Evolutionary conservation across 352 stramenopile genomes (phyloP).

Genomic region (Plasmopara muralis): DNA sequence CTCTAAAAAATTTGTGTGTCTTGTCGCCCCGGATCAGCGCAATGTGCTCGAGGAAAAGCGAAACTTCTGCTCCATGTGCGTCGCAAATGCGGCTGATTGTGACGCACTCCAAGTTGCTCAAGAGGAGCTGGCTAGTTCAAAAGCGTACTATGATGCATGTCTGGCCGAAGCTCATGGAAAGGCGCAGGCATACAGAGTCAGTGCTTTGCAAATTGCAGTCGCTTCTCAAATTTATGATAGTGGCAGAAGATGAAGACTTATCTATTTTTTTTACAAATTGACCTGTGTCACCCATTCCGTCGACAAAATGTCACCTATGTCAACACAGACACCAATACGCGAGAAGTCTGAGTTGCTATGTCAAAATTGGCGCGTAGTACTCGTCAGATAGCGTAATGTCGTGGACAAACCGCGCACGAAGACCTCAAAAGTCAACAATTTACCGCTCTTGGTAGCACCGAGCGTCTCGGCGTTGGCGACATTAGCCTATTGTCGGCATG

Average conservation of each 20-base stretch:
- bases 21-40: slow-evolving; percentile 22
- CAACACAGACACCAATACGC: no score
- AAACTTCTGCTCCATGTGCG: slow-evolving; percentile 28
- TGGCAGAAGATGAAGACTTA: not conserved
- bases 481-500: no score
- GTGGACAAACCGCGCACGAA: no score
- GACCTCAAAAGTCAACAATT: no score
- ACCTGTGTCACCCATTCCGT: no score
- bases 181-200: slow-evolving; percentile 11
- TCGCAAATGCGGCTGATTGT: slow-evolving; percentile 25
- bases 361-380: no score
- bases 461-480: no score
- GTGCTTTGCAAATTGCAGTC: slow-evolving; percentile 19
- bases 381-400: no score
- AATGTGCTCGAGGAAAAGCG: slow-evolving; percentile 27
- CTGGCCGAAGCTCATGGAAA: slow-evolving; percentile 17
- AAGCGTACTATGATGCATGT: slow-evolving; percentile 20
- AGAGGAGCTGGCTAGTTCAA: slow-evolving; percentile 28
- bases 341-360: no score
- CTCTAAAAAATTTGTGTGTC: slow-evolving; percentile 28
- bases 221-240: not conserved
- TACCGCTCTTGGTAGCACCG: no score
- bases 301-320: no score
- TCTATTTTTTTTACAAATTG: no score
- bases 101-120: slow-evolving; percentile 27